These are phyloP conservation scores for Paraphoma chrysanthemicola DNA, from an alignment of 2,329 filamentous ascomycete genomes.

Conservation along the genomic window DNA sequence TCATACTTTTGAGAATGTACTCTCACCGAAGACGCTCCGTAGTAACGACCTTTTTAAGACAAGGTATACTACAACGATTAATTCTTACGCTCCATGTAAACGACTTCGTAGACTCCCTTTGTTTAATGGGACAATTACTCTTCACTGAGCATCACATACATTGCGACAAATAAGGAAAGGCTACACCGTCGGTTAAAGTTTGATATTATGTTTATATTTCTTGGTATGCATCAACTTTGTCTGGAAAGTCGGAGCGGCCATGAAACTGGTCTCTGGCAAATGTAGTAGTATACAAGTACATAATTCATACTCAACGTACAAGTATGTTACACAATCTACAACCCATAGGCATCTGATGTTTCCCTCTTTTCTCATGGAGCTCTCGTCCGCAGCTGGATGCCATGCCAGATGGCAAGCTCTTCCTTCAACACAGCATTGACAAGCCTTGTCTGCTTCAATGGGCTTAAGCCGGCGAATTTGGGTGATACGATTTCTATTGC, in stretches of 20 bases:
- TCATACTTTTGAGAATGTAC: too few species aligned
- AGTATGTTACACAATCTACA: neutral
- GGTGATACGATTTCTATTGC: conserved; percentile 78
- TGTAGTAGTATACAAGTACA: neutral
- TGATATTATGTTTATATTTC: too few species aligned
- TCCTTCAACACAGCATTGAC: conserved; percentile 78
- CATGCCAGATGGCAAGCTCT: conserved; percentile 82
- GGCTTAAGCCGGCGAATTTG: conserved; percentile 71
- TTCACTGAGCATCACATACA: neutral
- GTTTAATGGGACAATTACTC: too few species aligned
- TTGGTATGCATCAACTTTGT: neutral
- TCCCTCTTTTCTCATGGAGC: conserved; percentile 38
- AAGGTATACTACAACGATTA: too few species aligned
- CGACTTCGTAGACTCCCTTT: too few species aligned
- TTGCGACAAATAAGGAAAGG: neutral
- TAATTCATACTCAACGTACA: neutral
- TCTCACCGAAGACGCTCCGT: too few species aligned
- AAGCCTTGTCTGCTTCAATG: conserved; percentile 83
- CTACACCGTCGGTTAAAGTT: too few species aligned
- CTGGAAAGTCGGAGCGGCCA: neutral
- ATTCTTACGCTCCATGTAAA: too few species aligned
- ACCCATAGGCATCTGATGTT: neutral
- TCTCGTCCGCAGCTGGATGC: conserved; percentile 78
- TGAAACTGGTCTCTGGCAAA: neutral
- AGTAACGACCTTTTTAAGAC: too few species aligned